Percentiles rank a stretch among this genome's conserved stretches.
Evolutionary conservation across 345 rosid species (phyloP).

Genomic region (Mallotus nudiflorus): DNA sequence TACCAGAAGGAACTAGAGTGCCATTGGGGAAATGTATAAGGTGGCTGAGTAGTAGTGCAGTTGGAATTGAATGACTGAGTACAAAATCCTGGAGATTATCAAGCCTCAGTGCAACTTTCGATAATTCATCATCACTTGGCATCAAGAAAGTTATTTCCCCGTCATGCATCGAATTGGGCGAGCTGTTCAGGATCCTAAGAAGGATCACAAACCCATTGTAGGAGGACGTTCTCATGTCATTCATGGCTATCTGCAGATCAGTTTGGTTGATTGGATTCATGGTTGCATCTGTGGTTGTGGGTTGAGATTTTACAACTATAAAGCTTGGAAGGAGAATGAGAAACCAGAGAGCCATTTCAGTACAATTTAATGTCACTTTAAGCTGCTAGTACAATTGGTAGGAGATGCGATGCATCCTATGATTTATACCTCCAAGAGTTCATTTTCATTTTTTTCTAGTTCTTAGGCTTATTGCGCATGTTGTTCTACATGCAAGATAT

Average conservation of each 20-base stretch:
- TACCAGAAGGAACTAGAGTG: conserved; percentile 33
- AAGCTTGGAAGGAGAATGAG: conserved; percentile 30
- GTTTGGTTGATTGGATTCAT: conserved; percentile 24
- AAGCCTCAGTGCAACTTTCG: conserved; percentile 16
- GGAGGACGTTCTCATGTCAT: conserved; percentile 38
- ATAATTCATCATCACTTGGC: conserved; percentile 33
- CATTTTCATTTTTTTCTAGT: no score
- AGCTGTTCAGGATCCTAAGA: conserved; percentile 32
- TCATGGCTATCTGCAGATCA: conserved; percentile 34
- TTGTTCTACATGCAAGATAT: no score
- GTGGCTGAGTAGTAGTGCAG: conserved; percentile 21
- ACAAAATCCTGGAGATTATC: conserved; percentile 34
- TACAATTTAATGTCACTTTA: neutral
- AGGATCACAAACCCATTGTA: conserved; percentile 47
- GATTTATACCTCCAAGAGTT: neutral
- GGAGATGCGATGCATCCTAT: neutral
- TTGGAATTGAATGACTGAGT: conserved; percentile 39
- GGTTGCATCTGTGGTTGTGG: neutral
- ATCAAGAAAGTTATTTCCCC: conserved; percentile 36
- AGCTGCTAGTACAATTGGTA: neutral
- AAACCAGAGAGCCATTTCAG: conserved; percentile 26
- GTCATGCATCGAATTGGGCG: conserved; percentile 5
- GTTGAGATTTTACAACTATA: conserved; percentile 21
- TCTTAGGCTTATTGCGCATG: no score
- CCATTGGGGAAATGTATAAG: conserved; percentile 40